Evolutionary conservation across 2,329 filamentous ascomycete genomes (phyloP).

Genomic region (Talaromyces atroroseus): DNA sequence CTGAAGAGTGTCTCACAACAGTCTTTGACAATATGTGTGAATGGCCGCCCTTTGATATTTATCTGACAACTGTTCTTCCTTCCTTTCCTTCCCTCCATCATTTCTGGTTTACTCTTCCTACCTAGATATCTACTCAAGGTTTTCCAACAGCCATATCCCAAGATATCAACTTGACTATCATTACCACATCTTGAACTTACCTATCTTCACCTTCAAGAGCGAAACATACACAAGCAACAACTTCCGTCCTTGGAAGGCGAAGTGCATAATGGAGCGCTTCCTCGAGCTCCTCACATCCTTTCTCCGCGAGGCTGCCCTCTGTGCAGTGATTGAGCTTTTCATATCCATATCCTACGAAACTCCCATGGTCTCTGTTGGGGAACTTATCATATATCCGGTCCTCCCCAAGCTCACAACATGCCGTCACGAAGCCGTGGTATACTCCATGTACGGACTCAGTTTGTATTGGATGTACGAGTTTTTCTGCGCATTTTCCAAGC

Average conservation of each 20-base stretch:
- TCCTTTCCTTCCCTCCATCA: not conserved
- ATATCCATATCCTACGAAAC: not conserved
- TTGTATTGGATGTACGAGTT: not conserved
- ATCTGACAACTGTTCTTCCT: not conserved
- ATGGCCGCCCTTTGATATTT: not conserved
- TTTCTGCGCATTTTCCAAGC: conserved; percentile 1
- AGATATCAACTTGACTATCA: not conserved
- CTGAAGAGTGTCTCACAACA: not conserved
- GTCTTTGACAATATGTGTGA: not conserved
- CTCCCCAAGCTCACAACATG: not conserved
- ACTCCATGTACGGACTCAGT: not conserved
- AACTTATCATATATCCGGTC: conserved; percentile 1
- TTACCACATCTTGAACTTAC: not conserved
- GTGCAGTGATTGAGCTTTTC: not conserved
- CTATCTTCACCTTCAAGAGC: not conserved
- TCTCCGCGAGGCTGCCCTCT: not conserved
- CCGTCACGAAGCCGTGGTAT: not conserved
- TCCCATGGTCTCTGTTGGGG: not conserved
- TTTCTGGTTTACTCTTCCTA: not conserved
- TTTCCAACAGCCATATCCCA: not conserved
- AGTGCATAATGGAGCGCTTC: not conserved
- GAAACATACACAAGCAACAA: not conserved
- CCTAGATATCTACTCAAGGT: not conserved
- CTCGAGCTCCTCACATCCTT: not conserved
- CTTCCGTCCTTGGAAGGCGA: not conserved